Conservation (phyloP, 352 stramenopile species). For the Globisporangium takayamanum region DNA sequence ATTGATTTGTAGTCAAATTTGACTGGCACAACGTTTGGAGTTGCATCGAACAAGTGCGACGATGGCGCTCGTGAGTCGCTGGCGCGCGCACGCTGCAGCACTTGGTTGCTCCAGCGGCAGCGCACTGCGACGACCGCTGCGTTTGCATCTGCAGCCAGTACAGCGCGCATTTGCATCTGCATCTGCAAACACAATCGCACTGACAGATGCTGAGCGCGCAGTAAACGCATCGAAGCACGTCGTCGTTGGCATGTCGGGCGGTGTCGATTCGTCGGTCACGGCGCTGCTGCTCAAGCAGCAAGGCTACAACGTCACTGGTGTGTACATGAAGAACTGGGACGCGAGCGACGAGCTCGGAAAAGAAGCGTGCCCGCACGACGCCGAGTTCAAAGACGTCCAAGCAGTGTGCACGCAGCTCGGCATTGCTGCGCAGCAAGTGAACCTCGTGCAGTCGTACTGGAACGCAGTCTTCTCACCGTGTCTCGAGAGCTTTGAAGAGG, state of each 20-base stretch:
- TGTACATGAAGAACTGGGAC: constrained; percentile 99
- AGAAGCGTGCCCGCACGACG: constrained; percentile 79
- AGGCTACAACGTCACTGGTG: constrained; percentile 90
- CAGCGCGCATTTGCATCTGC: neutral
- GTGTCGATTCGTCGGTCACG: constrained; percentile 97
- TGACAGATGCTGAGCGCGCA: neutral
- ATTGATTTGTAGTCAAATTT: neutral
- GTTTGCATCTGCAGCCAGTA: neutral
- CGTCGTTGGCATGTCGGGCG: constrained; percentile 96
- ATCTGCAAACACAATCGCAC: neutral
- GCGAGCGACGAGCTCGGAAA: constrained; percentile 86
- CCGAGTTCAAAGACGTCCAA: constrained; percentile 91
- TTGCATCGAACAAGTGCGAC: neutral
- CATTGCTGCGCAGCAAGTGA: constrained; percentile 84
- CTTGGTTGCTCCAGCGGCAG: neutral
- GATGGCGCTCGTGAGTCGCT: neutral
- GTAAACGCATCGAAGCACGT: constrained; percentile 62
- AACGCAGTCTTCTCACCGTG: constrained; percentile 97
- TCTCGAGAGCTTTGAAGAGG: constrained; percentile 80
- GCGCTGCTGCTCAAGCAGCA: constrained; percentile 89
- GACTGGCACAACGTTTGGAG: neutral
- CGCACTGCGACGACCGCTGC: no score
- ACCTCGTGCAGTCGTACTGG: constrained; percentile 96
- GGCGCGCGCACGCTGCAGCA: neutral
- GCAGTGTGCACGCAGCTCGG: constrained; percentile 88